Percentiles rank a stretch among this genome's conserved stretches.
Conservation (phyloP, 768 basidiomycete species). For the Pleurotus eryngii region DNA sequence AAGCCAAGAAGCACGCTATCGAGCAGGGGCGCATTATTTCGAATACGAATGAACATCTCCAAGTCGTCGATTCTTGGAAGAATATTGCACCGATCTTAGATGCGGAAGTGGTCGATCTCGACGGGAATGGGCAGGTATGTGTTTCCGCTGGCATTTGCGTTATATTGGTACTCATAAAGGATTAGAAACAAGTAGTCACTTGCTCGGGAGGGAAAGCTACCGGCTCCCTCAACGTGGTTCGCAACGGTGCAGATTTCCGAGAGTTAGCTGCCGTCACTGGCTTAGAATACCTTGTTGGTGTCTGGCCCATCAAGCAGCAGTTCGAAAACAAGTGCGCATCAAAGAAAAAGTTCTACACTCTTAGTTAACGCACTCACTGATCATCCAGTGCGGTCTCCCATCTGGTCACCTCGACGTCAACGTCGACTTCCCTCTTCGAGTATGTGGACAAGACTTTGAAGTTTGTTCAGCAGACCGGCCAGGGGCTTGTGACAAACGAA, state of each 20-base stretch:
- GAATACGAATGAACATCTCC: conserved; percentile 53
- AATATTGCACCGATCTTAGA: conserved; percentile 87
- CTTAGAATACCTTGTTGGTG: conserved; percentile 47
- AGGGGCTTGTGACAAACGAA: conserved; percentile 42
- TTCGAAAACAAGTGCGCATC: conserved; percentile 48
- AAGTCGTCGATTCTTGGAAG: conserved; percentile 59
- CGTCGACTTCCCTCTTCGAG: conserved; percentile 51
- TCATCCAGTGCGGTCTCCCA: conserved; percentile 46
- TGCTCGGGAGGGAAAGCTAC: conserved; percentile 79
- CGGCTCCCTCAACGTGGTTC: conserved; percentile 73
- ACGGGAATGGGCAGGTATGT: conserved; percentile 66
- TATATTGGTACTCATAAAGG: background rate
- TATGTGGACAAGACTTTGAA: conserved; percentile 46
- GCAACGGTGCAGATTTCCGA: conserved; percentile 79
- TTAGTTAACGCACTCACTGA: background rate
- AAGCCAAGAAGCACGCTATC: background rate
- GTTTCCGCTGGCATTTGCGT: background rate
- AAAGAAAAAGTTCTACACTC: background rate
- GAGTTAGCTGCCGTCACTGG: conserved; percentile 59
- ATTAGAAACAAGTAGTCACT: conserved; percentile 75
- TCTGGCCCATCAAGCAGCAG: conserved; percentile 58
- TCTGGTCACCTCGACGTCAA: conserved; percentile 58
- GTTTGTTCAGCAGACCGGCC: conserved; percentile 28
- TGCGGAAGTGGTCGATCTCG: conserved; percentile 70
- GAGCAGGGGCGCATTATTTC: conserved; percentile 45